Evolutionary conservation across 148 eudicot species (phyloP).

Genomic region (Camellia granthamiana): DNA sequence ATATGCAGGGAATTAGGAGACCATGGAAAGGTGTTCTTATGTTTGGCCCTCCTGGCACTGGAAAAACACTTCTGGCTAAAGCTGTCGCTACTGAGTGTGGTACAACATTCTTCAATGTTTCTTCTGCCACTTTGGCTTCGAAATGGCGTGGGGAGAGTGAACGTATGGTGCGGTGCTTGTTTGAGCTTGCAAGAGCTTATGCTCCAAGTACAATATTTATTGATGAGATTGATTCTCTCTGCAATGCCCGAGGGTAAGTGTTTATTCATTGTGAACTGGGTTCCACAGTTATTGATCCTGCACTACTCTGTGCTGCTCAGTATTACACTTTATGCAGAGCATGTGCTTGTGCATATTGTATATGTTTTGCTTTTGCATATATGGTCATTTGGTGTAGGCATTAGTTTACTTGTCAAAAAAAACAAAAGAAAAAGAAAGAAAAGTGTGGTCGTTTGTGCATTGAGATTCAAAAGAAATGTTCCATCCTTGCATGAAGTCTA

Average conservation of each 20-base stretch:
- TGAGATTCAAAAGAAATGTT: not conserved
- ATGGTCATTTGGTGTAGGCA: not conserved
- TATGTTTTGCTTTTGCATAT: not conserved
- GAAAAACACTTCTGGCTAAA: conserved; percentile 96
- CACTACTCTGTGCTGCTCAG: not conserved
- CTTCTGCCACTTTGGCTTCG: conserved; percentile 96
- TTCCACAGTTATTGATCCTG: not conserved
- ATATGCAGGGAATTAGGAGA: conserved; percentile 84
- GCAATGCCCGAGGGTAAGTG: conserved; percentile 92
- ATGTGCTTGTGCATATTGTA: not conserved
- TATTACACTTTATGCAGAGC: not conserved
- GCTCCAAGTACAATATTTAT: conserved; percentile 99
- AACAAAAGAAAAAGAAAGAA: too few relatives aligned
- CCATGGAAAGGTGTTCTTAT: conserved; percentile 99
- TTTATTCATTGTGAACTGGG: not conserved
- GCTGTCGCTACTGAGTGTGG: conserved; percentile 99
- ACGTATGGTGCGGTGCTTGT: conserved; percentile 91
- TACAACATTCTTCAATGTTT: conserved; percentile 95
- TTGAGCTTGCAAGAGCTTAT: conserved; percentile 97
- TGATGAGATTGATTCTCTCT: conserved; percentile 98
- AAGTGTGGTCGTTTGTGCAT: not conserved
- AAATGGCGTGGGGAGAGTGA: conserved; percentile 99
- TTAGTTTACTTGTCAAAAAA: too few relatives aligned
- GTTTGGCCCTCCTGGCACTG: conserved; percentile 99
- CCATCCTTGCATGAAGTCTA: conserved; percentile 1